Evolutionary conservation across 106 monocot species (phyloP), one percentile per base, ranked within the genome.

Genomic region (Allium sativum): DNA sequence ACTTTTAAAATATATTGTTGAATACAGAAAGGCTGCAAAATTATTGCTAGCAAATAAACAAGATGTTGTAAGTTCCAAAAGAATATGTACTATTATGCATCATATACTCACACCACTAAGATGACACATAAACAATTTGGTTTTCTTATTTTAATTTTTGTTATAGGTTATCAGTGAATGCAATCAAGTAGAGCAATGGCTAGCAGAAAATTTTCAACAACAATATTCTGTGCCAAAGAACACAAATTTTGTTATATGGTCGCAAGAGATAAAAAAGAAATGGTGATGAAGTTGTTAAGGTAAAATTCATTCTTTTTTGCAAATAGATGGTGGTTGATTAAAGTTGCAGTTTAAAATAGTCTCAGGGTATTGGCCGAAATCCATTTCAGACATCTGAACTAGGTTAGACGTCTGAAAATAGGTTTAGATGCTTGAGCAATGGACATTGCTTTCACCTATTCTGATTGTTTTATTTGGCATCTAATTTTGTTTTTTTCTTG

Each of bases 101-200:
- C 62, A 44, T 31, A 31, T 5, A 31, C 31, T 31, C 31, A 3
- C 31, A 31, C 31, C 31, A 2, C 31, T 31, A 5, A 31, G 31
- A 31, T 31, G 31, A 31, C 5, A 31, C 5, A 31, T 31, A 5
- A 31, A 31, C 31, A 31, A 31, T 31, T 31, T 31, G 31, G 31
- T 31, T 31, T 31, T 40, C 22, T 60, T 52, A 17, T 22, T 20
- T 52, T 48, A 20, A 21, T 44, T 19, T 17, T 63, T 66, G 18
- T 31, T 31, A 31, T 69, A 93, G 92, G 72, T 93, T 19, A 56
- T 74, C 8, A 70, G 63, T 48, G 88, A 88, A 64, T 93, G 93
- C 20, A 68, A 31, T 18, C 82, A 85, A 75, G 82, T 82, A 15
- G 93, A 93, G 59, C 84, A 88, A 46, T 93, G 93, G 93, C 65